Evolutionary conservation across 2,329 filamentous ascomycete genomes (phyloP), one percentile per base, ranked within the genome.

Genomic region (Sarocladium oryzae): DNA sequence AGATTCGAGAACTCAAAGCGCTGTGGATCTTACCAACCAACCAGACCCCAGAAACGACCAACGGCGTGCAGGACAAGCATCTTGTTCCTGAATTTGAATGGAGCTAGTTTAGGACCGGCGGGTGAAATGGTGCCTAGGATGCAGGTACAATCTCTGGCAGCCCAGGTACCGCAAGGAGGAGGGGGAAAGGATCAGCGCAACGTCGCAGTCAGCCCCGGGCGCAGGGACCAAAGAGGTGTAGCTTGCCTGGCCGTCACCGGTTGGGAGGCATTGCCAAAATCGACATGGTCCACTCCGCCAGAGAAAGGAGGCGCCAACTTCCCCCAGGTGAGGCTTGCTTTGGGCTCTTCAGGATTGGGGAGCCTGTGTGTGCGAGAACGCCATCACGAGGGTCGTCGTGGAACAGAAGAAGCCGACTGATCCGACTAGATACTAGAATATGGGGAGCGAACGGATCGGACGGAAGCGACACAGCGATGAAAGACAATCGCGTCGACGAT

Each of bases 111-210:
- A 18, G 40, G 43, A 15, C n/a, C 43, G 9, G 28, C 8, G 20
- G 30, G 20, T 11, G 32, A 26, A 32, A 49, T 49, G 46, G 46
- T 11, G 45, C 45, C 21, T 28, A 37, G 30, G 33, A 49, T 49
- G 46, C 46, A 49, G 46, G 46, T 49, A 49, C 46, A 49, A 49
- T 49, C 46, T 49, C 46, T 36, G 26, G n/a, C 20, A 23, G 43
- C 26, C 20, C 43, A 33, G 46, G 46, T 32, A 36, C 32, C 6
- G n/a, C 11, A 21, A 28, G 6, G 6, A 18, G 18, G 28, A 36
- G 46, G 45, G 26, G 46, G 46, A 49, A 49, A 15, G 28, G 46
- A 49, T 49, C 46, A 37, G 46, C 46, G n/a, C 40, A 43, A 43
- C 40, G 40, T 43, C 40, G 40, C 32, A 36, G 46, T 21, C 16